Conservation (phyloP, 2,329 filamentous ascomycete genomes). For the Lachnellula cervina region DNA sequence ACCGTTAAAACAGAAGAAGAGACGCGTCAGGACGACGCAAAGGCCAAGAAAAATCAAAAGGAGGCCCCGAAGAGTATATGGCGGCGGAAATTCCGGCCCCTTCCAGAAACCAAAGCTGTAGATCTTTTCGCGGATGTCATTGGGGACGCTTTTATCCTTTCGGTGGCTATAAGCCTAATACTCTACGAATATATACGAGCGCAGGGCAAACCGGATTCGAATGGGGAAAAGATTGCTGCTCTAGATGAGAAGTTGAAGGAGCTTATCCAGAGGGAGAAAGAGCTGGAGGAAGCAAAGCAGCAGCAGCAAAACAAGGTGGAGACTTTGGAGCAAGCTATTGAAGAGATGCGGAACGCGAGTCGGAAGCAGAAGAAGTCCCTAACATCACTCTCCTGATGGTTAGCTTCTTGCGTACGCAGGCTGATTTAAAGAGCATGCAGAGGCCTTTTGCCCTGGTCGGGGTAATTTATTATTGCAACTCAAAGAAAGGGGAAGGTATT, state of each 20-base stretch:
- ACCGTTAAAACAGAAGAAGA: conserved; percentile 63
- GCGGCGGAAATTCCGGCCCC: conserved; percentile 55
- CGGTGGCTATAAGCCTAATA: conserved; percentile 52
- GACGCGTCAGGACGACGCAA: conserved; percentile 48
- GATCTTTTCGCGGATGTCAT: conserved; percentile 63
- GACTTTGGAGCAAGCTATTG: conserved; percentile 29
- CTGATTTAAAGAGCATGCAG: background rate
- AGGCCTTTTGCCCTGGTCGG: background rate
- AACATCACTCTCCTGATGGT: conserved; percentile 1
- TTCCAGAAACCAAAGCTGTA: conserved; percentile 62
- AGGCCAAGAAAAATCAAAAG: conserved; percentile 34
- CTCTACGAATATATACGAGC: conserved; percentile 58
- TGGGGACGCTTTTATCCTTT: conserved; percentile 58
- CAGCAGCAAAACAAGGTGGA: conserved; percentile 31
- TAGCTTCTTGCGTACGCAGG: background rate
- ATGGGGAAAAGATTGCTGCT: conserved; percentile 48
- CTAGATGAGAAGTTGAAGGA: conserved; percentile 52
- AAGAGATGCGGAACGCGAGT: conserved; percentile 26
- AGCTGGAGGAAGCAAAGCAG: conserved; percentile 47
- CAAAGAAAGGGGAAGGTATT: background rate
- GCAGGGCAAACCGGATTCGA: conserved; percentile 55
- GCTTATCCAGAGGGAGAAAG: conserved; percentile 42
- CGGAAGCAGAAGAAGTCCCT: conserved; percentile 21
- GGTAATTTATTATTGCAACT: background rate
- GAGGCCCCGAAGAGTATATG: conserved; percentile 47